These are phyloP conservation scores for Gardenia jasminoides DNA, from an alignment of 257 asterid genomes.

Conservation along the genomic window DNA sequence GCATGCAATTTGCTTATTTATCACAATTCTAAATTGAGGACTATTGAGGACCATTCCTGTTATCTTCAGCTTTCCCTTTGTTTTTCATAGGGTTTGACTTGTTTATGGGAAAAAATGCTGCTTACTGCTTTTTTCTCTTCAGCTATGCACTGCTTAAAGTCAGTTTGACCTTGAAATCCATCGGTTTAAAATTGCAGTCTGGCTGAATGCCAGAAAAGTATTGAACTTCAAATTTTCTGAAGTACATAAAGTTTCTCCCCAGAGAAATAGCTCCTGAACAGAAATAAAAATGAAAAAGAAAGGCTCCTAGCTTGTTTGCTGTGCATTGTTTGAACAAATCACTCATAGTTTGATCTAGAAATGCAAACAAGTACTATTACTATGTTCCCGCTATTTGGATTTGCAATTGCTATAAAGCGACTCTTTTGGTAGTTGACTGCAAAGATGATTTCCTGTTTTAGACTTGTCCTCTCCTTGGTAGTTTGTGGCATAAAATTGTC, in stretches of 20 bases:
- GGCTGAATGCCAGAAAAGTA: not conserved
- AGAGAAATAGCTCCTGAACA: not conserved
- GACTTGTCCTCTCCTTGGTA: not conserved
- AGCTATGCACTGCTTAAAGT: not conserved
- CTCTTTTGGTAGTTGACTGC: not conserved
- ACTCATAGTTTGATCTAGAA: not conserved
- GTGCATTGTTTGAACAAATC: not conserved
- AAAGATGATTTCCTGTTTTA: not conserved
- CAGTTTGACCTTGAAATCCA: not conserved
- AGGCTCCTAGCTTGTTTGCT: not conserved
- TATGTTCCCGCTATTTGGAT: not conserved
- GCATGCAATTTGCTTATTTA: not conserved
- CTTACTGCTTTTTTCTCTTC: not conserved
- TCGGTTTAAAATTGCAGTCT: not conserved
- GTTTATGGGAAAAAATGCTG: not conserved
- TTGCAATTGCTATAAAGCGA: not conserved
- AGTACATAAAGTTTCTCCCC: too few species aligned
- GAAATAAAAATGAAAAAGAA: not conserved
- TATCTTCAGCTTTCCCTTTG: not conserved
- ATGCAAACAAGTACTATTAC: not conserved
- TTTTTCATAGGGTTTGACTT: not conserved
- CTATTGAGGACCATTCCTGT: not conserved
- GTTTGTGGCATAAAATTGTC: not conserved
- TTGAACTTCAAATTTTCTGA: not conserved
- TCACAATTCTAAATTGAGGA: not conserved